Evolutionary conservation across 1,284 basidiomycete genomes (phyloP).

Genomic region (Baeospora myosura): DNA sequence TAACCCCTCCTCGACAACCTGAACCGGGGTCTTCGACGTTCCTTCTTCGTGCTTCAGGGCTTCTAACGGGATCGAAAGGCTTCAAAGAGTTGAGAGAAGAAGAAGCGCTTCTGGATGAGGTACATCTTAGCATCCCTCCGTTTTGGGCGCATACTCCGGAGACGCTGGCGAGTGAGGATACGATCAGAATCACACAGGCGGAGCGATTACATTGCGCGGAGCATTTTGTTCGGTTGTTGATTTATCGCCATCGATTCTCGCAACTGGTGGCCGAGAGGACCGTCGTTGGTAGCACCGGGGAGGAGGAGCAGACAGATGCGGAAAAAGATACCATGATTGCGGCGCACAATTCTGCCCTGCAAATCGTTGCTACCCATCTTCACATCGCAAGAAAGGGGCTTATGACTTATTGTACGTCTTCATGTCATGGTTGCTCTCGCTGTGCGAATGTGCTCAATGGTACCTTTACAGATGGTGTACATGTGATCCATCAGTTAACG

Average conservation of each 20-base stretch:
- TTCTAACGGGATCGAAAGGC: slow-evolving; percentile 46
- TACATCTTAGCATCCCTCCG: slow-evolving; percentile 60
- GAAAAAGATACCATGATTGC: slow-evolving; percentile 65
- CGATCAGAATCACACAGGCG: slow-evolving; percentile 80
- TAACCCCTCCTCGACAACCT: slow-evolving; percentile 57
- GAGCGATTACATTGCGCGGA: slow-evolving; percentile 79
- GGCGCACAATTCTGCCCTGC: slow-evolving; percentile 66
- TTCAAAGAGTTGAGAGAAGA: slow-evolving; percentile 70
- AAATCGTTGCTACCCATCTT: slow-evolving; percentile 76
- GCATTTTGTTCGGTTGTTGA: slow-evolving; percentile 76
- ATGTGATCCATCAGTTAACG: slow-evolving; percentile 88
- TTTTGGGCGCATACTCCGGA: slow-evolving; percentile 78
- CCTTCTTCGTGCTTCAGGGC: slow-evolving; percentile 48
- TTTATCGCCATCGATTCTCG: slow-evolving; percentile 69
- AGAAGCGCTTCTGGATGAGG: slow-evolving; percentile 73
- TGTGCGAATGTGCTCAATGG: no score
- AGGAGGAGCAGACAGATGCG: slow-evolving; percentile 49
- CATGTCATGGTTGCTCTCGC: slow-evolving; percentile 9
- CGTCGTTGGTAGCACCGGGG: slow-evolving; percentile 36
- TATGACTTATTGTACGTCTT: slow-evolving; percentile 83
- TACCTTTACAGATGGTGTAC: slow-evolving; percentile 78
- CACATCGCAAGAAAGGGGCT: slow-evolving; percentile 80
- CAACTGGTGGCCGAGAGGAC: slow-evolving; percentile 61
- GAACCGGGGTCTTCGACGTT: slow-evolving; percentile 47
- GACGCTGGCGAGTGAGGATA: slow-evolving; percentile 78